Conservation (phyloP, 257 asterid species). For the Mentha longifolia region DNA sequence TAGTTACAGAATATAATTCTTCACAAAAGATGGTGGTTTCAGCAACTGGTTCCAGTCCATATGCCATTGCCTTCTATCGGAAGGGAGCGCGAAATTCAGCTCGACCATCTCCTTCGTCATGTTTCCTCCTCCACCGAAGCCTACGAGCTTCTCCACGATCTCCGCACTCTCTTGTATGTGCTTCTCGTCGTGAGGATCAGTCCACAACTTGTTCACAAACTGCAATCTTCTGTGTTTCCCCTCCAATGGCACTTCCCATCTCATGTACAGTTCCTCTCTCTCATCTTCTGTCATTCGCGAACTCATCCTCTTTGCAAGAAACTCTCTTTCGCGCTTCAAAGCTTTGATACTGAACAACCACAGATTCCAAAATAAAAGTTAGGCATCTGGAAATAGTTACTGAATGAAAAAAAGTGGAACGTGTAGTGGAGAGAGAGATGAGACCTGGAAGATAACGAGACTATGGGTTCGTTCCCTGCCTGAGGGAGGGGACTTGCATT, state of each 20-base stretch:
- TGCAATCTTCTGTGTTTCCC: slow-evolving; percentile 85
- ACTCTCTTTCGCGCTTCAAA: slow-evolving; percentile 83
- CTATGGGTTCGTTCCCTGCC: slow-evolving; percentile 66
- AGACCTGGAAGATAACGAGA: slow-evolving; percentile 87
- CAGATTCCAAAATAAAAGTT: slow-evolving; percentile 1
- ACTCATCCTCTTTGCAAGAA: slow-evolving; percentile 77
- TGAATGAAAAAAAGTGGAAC: not conserved
- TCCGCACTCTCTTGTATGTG: slow-evolving; percentile 86
- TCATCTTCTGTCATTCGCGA: slow-evolving; percentile 78
- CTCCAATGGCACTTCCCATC: slow-evolving; percentile 90
- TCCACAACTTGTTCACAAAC: slow-evolving; percentile 85
- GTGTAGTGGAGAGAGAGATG: slow-evolving; percentile 9
- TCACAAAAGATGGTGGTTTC: slow-evolving; percentile 78
- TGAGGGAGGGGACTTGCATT: slow-evolving; percentile 73
- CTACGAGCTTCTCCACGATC: slow-evolving; percentile 89
- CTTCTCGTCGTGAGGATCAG: slow-evolving; percentile 62
- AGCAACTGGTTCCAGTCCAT: slow-evolving; percentile 86
- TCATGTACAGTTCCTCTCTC: slow-evolving; percentile 73
- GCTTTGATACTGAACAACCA: slow-evolving; percentile 64
- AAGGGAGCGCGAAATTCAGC: slow-evolving; percentile 83
- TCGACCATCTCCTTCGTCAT: slow-evolving; percentile 92
- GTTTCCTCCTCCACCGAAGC: slow-evolving; percentile 73
- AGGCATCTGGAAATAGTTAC: not conserved
- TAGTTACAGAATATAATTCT: slow-evolving; percentile 42
- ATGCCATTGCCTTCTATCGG: slow-evolving; percentile 83